Percentiles rank a stretch among this genome's conserved stretches.
Conservation (phyloP, 768 basidiomycete species). For the Auricularia sp. region DNA sequence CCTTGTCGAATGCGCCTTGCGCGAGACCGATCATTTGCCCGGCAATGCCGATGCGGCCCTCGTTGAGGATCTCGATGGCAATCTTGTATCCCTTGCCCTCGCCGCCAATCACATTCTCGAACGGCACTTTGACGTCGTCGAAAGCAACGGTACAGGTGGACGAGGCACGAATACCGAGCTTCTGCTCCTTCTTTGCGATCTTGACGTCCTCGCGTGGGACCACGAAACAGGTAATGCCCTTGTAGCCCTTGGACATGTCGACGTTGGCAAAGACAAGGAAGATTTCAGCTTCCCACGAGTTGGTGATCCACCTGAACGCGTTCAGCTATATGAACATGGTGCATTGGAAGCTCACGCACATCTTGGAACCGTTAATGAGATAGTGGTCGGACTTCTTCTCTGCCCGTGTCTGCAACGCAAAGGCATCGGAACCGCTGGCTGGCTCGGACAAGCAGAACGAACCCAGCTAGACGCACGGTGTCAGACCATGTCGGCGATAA, state of each 20-base stretch:
- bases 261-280: constrained; percentile 95
- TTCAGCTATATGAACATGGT: neutral
- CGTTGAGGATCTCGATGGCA: constrained; percentile 94
- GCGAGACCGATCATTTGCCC: constrained; percentile 98
- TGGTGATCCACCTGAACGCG: constrained; percentile 69
- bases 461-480: constrained; percentile 51
- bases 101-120: constrained; percentile 84
- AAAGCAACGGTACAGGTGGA: constrained; percentile 93
- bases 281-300: constrained; percentile 83
- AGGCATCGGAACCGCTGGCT: constrained; percentile 91
- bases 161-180: constrained; percentile 91
- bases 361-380: constrained; percentile 93
- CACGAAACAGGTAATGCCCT: constrained; percentile 96
- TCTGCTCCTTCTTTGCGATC: constrained; percentile 98
- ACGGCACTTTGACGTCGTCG: constrained; percentile 80
- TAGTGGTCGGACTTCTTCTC: constrained; percentile 78
- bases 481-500: constrained; percentile 1
- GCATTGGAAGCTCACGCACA: constrained; percentile 28
- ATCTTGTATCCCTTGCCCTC: constrained; percentile 92
- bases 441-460: constrained; percentile 94
- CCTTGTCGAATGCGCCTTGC: constrained; percentile 91
- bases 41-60: constrained; percentile 95
- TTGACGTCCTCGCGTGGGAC: constrained; percentile 94
- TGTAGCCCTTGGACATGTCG: constrained; percentile 91
- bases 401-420: constrained; percentile 89